phyloP scores from a whole-genome alignment of 768 basidiomycete genomes.

The Termitomyces sp. region DNA sequence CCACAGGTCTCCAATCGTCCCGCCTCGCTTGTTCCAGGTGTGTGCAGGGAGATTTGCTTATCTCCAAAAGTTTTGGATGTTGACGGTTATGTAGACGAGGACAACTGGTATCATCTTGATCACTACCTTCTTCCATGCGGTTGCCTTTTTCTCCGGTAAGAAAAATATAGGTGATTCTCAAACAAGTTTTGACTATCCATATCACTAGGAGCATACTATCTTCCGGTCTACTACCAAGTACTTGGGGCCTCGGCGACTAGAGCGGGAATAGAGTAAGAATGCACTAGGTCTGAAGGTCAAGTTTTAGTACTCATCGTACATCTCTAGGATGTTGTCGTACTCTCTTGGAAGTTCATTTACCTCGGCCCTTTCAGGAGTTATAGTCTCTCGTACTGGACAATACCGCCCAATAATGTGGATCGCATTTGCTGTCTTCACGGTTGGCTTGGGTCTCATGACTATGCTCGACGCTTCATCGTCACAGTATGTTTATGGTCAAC shows the following conservation, averaged over 20 bases:
- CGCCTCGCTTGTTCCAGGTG: conserved; percentile 72
- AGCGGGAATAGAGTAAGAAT: conserved; percentile 58
- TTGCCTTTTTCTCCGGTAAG: conserved; percentile 57
- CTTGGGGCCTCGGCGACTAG: conserved; percentile 72
- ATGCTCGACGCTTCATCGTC: conserved; percentile 58
- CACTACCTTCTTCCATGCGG: conserved; percentile 57
- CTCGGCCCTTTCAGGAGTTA: conserved; percentile 54
- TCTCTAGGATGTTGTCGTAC: conserved; percentile 66
- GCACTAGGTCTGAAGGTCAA: neutral
- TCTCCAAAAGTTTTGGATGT: neutral
- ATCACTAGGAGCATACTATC: conserved; percentile 53
- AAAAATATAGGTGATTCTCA: neutral
- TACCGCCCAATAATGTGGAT: conserved; percentile 66
- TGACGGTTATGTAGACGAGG: conserved; percentile 46
- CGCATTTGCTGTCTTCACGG: conserved; percentile 49
- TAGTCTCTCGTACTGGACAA: conserved; percentile 52
- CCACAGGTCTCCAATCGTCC: conserved; percentile 64
- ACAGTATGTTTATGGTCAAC: conserved; percentile 30
- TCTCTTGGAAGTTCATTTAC: conserved; percentile 57
- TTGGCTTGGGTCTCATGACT: conserved; percentile 75
- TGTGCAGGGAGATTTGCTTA: conserved; percentile 2
- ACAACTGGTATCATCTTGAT: conserved; percentile 64
- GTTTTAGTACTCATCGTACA: neutral
- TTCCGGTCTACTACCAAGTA: conserved; percentile 78
- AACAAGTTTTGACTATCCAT: neutral